Evolutionary conservation across 2,329 filamentous ascomycete species (phyloP).

Genomic region (Epichloe scottii): DNA sequence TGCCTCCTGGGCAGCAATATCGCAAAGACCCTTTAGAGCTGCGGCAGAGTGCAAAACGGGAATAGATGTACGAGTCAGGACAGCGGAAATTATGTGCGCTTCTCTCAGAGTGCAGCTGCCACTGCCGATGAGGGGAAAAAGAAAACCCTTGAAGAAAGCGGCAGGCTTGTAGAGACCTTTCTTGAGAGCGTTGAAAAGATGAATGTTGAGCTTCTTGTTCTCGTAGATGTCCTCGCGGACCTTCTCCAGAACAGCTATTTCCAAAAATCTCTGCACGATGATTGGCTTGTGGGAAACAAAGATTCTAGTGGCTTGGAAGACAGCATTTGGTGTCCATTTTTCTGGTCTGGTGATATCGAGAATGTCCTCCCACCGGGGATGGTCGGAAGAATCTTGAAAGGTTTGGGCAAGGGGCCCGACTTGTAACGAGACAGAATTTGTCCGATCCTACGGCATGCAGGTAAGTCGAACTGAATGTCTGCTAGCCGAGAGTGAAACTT

Average conservation of each 20-base stretch:
- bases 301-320: conserved; percentile 81
- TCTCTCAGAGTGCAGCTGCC: conserved; percentile 87
- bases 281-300: conserved; percentile 77
- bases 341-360: conserved; percentile 76
- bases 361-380: conserved; percentile 81
- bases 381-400: conserved; percentile 91
- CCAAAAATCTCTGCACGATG: conserved; percentile 73
- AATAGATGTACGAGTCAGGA: conserved; percentile 72
- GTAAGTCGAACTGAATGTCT: neutral
- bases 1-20: conserved; percentile 86
- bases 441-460: conserved; percentile 48
- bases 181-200: conserved; percentile 86
- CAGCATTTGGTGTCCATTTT: conserved; percentile 58
- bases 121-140: conserved; percentile 77
- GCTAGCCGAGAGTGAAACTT: conserved; percentile 14
- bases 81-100: conserved; percentile 80
- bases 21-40: conserved; percentile 81
- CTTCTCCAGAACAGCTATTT: conserved; percentile 73
- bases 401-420: conserved; percentile 91
- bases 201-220: conserved; percentile 87
- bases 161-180: conserved; percentile 88
- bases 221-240: conserved; percentile 93
- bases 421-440: conserved; percentile 86
- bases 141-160: conserved; percentile 91
- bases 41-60: conserved; percentile 88